phyloP scores from a whole-genome alignment of 768 basidiomycete species.

The Agaricus blazei region DNA sequence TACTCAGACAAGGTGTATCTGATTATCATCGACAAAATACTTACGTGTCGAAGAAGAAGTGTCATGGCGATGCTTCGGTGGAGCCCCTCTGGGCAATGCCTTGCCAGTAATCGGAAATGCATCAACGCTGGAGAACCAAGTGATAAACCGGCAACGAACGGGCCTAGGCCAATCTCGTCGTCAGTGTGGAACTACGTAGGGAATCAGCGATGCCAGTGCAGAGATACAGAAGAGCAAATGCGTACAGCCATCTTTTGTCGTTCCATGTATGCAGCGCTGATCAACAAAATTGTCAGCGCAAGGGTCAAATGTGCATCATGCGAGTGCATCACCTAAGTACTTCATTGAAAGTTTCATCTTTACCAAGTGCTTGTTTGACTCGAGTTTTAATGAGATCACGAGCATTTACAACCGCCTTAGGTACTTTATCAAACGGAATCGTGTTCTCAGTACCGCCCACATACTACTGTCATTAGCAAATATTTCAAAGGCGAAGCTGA shows the following conservation, averaged over 20 bases:
- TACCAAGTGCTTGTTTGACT: constrained; percentile 39
- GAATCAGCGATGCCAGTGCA: background rate
- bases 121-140: constrained; percentile 74
- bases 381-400: constrained; percentile 54
- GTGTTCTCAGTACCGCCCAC: constrained; percentile 75
- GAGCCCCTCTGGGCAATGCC: constrained; percentile 25
- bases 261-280: constrained; percentile 79
- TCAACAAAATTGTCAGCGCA: background rate
- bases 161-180: constrained; percentile 67
- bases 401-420: constrained; percentile 54
- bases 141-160: constrained; percentile 69
- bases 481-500: background rate
- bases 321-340: constrained; percentile 45
- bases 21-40: constrained; percentile 13
- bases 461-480: constrained; percentile 40
- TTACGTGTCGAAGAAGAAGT: constrained; percentile 64
- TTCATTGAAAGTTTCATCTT: constrained; percentile 58
- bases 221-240: constrained; percentile 6
- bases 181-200: constrained; percentile 70
- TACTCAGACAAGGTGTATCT: background rate
- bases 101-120: constrained; percentile 61
- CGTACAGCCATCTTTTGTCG: constrained; percentile 78
- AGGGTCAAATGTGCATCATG: background rate
- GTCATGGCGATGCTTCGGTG: constrained; percentile 38
- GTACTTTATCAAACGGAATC: constrained; percentile 55